Evolutionary conservation across 345 rosid species (phyloP), one percentile per base, ranked within the genome.

Genomic region (Luvunga scandens): DNA sequence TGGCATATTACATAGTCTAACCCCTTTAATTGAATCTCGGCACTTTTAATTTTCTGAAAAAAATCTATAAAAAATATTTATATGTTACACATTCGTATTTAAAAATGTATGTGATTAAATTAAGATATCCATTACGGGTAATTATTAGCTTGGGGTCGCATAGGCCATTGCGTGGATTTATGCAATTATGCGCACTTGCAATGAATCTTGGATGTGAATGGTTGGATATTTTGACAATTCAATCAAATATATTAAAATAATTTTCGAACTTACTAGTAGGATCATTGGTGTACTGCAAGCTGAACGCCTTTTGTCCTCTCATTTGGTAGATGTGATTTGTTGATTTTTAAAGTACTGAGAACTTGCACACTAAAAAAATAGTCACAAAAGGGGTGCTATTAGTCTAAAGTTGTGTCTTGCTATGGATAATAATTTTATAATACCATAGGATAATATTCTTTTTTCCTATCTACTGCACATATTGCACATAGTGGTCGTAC

Each of bases 361-460:
- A 71, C 39, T 13, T 71, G 9, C 50, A 25, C 7, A 2, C 60
- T 45, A 12, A 57, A 57, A 64, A 39, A 28, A 16, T 5, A 10
- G 77, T 75, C 70, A 65, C 6, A 31, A 50, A 64, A 48, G 63
- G 71, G 4, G 78, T 64, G 78, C 77, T 56, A 59, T 50, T 30
- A 64, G 63, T 33, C 50, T 66, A 50, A 66, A 75, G 55, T 66
- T 50, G 64, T 50, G 64, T 53, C 34, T 22, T 42, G 39, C 39
- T 25, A 19, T 18, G 28, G 56, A 10, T 9, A 62, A 18, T 42
- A 7, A 13, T 48, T 9, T 64, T 59, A 21, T 38, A 59, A 5
- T 38, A 16, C 31, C 13, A 62, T 28, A 16, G 33, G 56, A 74
- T 28, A 61, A 75, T 45, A 10, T 24, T 71, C n/a, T 71, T 73